Percentiles rank a stretch among this genome's conserved stretches.
phyloP scores from a whole-genome alignment of 495 filamentous ascomycete species.

The Aspergillus cristatus region DNA sequence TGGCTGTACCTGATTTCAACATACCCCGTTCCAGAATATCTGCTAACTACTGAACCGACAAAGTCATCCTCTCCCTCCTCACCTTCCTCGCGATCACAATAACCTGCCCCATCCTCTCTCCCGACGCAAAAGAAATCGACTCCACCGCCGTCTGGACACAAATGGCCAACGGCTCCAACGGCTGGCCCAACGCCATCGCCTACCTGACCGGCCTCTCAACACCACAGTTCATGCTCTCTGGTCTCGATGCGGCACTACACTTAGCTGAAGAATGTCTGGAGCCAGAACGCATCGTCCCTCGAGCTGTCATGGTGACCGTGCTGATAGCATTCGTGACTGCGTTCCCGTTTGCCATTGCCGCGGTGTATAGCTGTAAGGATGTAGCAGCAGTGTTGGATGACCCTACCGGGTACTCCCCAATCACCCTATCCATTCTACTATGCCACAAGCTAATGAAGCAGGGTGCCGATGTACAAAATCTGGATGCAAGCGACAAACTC shows the following conservation, averaged over 20 bases:
- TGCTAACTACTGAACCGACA: constrained; percentile 1
- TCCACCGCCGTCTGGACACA: constrained; percentile 15
- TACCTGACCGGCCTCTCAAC: constrained; percentile 29
- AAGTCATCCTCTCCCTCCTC: constrained; percentile 19
- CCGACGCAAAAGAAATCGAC: constrained; percentile 7
- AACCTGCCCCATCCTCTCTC: constrained; percentile 18
- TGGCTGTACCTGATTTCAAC: constrained; percentile 18
- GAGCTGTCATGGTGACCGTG: constrained; percentile 21
- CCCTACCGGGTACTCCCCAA: constrained; percentile 16
- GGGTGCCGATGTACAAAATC: constrained; percentile 22
- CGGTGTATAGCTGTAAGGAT: constrained; percentile 21
- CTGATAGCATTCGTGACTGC: constrained; percentile 23
- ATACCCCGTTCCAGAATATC: neutral
- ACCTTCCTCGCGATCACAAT: constrained; percentile 21
- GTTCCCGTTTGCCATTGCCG: constrained; percentile 22
- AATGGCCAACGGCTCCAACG: constrained; percentile 23
- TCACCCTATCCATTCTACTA: neutral
- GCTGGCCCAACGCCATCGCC: constrained; percentile 22
- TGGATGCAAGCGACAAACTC: constrained; percentile 26
- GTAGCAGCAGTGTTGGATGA: constrained; percentile 13
- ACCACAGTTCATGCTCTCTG: constrained; percentile 24
- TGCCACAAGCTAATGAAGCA: constrained; percentile 3
- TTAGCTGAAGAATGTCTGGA: constrained; percentile 26
- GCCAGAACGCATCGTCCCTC: constrained; percentile 21
- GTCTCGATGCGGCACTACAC: constrained; percentile 27